Evolutionary conservation across 345 rosid species (phyloP).

Genomic region (Populus ilicifolia): DNA sequence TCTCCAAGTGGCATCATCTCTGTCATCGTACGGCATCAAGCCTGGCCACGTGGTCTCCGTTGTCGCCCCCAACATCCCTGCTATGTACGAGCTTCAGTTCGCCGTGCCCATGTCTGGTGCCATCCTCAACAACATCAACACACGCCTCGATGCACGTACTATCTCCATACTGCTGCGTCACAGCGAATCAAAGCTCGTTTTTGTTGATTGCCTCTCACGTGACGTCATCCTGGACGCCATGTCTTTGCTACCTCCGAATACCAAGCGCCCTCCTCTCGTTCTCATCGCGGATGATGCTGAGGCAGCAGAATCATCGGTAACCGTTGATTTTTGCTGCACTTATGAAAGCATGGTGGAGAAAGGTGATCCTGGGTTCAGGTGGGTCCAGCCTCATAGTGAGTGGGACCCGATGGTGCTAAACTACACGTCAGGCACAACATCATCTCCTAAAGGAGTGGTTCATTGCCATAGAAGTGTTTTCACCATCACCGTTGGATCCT

Average conservation of each 20-base stretch:
- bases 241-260: background rate
- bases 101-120: conserved; percentile 25
- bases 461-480: conserved; percentile 16
- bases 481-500: background rate
- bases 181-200: conserved; percentile 19
- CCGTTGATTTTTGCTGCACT: conserved; percentile 10
- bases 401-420: conserved; percentile 19
- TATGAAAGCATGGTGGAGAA: conserved; percentile 11
- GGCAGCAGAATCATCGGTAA: background rate
- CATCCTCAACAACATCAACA: conserved; percentile 20
- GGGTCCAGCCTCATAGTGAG: conserved; percentile 15
- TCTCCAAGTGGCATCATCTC: conserved; percentile 21
- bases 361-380: conserved; percentile 15
- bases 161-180: conserved; percentile 18
- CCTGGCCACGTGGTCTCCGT: conserved; percentile 21
- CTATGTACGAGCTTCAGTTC: conserved; percentile 29
- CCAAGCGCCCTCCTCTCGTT: conserved; percentile 3
- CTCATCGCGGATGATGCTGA: conserved; percentile 12
- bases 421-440: conserved; percentile 24
- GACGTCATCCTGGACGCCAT: conserved; percentile 11
- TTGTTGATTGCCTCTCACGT: conserved; percentile 13
- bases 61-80: conserved; percentile 15
- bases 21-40: conserved; percentile 11
- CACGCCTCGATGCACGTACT: conserved; percentile 27
- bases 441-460: conserved; percentile 21